Conservation (phyloP, 2,329 filamentous ascomycete genomes). For the Clonostachys sp. region DNA sequence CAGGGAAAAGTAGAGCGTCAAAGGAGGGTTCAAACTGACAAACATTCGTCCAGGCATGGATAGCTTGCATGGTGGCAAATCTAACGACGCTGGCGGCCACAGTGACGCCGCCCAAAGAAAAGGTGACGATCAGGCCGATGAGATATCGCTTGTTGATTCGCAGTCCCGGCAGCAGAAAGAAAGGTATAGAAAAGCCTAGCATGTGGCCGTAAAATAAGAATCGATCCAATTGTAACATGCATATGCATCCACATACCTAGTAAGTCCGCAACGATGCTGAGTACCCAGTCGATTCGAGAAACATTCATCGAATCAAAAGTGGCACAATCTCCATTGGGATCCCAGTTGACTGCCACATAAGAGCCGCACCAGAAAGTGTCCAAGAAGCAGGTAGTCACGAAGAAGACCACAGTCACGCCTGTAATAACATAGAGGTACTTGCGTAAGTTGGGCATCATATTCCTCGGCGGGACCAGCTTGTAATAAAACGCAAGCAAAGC, state of each 20-base stretch:
- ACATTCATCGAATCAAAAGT: slow-evolving; percentile 15
- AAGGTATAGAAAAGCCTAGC: slow-evolving; percentile 10
- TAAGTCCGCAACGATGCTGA: slow-evolving; percentile 14
- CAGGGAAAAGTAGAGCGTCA: too few species aligned
- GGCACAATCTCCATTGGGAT: slow-evolving; percentile 13
- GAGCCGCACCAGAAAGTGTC: slow-evolving; percentile 22
- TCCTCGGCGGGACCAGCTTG: slow-evolving; percentile 11
- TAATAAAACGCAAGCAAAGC: slow-evolving; percentile 19
- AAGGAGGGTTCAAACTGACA: slow-evolving; percentile 5
- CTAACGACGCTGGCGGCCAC: slow-evolving; percentile 9
- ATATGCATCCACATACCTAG: slow-evolving; percentile 5
- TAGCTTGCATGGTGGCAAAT: slow-evolving; percentile 9
- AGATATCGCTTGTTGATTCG: slow-evolving; percentile 9
- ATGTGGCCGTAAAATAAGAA: neutral
- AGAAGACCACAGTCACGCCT: slow-evolving; percentile 12
- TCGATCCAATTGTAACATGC: too few species aligned
- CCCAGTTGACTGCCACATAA: slow-evolving; percentile 18
- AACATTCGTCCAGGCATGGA: slow-evolving; percentile 11
- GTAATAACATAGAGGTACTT: slow-evolving; percentile 12
- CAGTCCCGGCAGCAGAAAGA: slow-evolving; percentile 7
- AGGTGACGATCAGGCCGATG: slow-evolving; percentile 8
- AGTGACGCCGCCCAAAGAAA: slow-evolving; percentile 8
- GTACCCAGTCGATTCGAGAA: slow-evolving; percentile 18
- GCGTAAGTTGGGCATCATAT: slow-evolving; percentile 13
- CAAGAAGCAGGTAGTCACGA: slow-evolving; percentile 13